A percentile compares a stretch with the other conserved stretches of the same genome.
Evolutionary conservation across 306 rosid genomes (phyloP).

Genomic region (Casuarina cunninghamiana): DNA sequence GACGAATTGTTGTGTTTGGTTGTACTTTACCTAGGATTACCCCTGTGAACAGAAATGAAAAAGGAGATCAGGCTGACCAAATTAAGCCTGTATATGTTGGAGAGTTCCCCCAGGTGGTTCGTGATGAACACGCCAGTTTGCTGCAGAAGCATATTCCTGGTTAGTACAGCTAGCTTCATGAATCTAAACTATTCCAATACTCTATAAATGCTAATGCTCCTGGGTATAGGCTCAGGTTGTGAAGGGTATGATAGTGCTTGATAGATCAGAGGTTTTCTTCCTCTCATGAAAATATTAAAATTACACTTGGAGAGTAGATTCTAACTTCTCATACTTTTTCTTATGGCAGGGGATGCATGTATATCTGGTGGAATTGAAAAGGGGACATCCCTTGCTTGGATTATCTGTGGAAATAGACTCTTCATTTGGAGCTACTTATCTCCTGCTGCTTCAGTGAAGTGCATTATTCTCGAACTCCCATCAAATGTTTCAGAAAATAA

Average conservation of each 20-base stretch:
- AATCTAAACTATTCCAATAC: background rate
- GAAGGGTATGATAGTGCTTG: background rate
- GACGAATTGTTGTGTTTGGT: conserved; percentile 4
- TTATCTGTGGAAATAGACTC: conserved; percentile 63
- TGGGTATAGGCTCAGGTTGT: background rate
- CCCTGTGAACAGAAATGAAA: conserved; percentile 53
- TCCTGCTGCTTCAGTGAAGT: conserved; percentile 52
- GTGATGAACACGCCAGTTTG: conserved; percentile 63
- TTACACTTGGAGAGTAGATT: background rate
- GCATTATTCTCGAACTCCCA: conserved; percentile 81
- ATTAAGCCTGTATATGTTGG: conserved; percentile 81
- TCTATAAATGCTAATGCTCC: background rate
- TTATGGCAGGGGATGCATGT: conserved; percentile 52
- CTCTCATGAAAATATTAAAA: background rate
- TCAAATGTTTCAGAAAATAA: conserved; percentile 22
- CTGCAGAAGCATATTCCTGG: conserved; percentile 60
- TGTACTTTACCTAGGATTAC: conserved; percentile 53
- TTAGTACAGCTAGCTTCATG: conserved; percentile 29
- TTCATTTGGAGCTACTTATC: conserved; percentile 79
- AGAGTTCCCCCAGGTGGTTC: conserved; percentile 79
- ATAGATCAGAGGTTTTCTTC: conserved; percentile 4
- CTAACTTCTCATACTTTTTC: conserved; percentile 7
- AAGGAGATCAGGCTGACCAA: conserved; percentile 49
- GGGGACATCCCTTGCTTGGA: conserved; percentile 78
- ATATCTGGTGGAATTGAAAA: conserved; percentile 79